Evolutionary conservation across 177 flowering plant genomes (phyloP).

Genomic region (Vitis hybrid): DNA sequence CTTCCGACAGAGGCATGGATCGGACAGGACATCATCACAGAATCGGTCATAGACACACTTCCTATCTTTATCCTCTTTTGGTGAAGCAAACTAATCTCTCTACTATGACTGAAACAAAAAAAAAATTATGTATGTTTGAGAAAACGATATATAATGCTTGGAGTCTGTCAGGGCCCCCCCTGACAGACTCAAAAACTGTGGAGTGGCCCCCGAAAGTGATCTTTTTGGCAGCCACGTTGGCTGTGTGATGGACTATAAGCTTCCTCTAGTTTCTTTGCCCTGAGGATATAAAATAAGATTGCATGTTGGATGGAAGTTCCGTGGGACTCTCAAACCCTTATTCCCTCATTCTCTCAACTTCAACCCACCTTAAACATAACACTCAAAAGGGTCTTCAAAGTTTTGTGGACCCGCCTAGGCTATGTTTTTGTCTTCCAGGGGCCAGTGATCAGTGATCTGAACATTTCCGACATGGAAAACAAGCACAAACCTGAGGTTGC

Average conservation of each 20-base stretch:
- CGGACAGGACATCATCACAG: slow-evolving; percentile 70
- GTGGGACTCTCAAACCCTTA: background rate
- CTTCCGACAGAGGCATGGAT: slow-evolving; percentile 71
- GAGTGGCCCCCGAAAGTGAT: slow-evolving; percentile 23
- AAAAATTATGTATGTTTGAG: slow-evolving; percentile 28
- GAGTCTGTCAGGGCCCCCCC: slow-evolving; percentile 18
- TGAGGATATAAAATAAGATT: slow-evolving; percentile 26
- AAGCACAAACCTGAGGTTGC: too few relatives aligned
- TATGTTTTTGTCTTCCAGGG: too few relatives aligned
- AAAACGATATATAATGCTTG: slow-evolving; percentile 29
- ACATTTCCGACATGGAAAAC: too few relatives aligned
- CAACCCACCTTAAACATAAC: too few relatives aligned
- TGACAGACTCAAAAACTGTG: slow-evolving; percentile 17
- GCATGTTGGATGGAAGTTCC: slow-evolving; percentile 6
- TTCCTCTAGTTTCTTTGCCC: slow-evolving; percentile 26
- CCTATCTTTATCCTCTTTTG: slow-evolving; percentile 13
- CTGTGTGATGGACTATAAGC: slow-evolving; percentile 28
- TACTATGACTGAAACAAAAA: slow-evolving; percentile 23
- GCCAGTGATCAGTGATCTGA: too few relatives aligned
- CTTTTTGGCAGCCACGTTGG: slow-evolving; percentile 24
- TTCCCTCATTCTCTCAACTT: too few relatives aligned
- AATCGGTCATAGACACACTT: slow-evolving; percentile 41
- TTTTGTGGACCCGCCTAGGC: too few relatives aligned
- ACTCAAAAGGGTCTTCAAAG: too few relatives aligned
- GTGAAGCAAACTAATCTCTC: slow-evolving; percentile 24